A percentile compares a stretch with the other conserved stretches of the same genome.
These are phyloP conservation scores for Metschnikowia peoriensis DNA, from an alignment of 805 yeast species.

Conservation along the genomic window DNA sequence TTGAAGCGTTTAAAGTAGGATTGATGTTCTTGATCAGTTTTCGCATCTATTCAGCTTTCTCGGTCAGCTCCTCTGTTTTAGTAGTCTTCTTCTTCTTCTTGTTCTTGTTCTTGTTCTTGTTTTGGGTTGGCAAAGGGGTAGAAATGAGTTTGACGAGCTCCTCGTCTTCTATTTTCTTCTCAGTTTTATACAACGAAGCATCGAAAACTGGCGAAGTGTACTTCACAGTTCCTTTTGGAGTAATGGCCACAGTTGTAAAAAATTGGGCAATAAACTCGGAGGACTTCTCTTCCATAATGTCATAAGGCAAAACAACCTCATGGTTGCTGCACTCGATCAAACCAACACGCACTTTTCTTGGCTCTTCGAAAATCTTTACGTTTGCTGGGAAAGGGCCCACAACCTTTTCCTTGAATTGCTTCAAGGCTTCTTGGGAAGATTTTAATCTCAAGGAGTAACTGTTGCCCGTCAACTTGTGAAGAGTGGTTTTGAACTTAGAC, in stretches of 20 bases:
- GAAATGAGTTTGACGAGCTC: constrained; percentile 28
- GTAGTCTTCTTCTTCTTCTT: constrained; percentile 15
- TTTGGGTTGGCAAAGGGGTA: constrained; percentile 15
- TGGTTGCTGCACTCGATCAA: constrained; percentile 70
- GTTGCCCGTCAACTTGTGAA: constrained; percentile 70
- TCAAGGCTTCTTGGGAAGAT: constrained; percentile 63
- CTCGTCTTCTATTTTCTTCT: constrained; percentile 54
- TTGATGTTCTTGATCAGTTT: not conserved
- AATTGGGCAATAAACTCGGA: constrained; percentile 67
- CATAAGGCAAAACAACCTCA: constrained; percentile 64
- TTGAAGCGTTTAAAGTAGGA: not conserved
- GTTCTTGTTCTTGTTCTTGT: constrained; percentile 15
- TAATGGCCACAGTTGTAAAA: constrained; percentile 72
- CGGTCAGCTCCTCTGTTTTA: not conserved
- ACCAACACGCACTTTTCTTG: constrained; percentile 71
- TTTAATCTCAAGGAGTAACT: constrained; percentile 68
- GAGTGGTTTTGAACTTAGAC: constrained; percentile 60
- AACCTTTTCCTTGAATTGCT: constrained; percentile 65
- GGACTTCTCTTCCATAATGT: constrained; percentile 63
- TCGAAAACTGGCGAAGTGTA: constrained; percentile 57
- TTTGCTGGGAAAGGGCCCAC: constrained; percentile 65
- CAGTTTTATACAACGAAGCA: constrained; percentile 48
- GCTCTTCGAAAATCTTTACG: constrained; percentile 62
- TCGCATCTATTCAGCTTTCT: not conserved
- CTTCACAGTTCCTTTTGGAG: constrained; percentile 69